These are phyloP conservation scores for Termitomyces sp. DNA, from an alignment of 768 basidiomycete genomes.

Conservation along the genomic window DNA sequence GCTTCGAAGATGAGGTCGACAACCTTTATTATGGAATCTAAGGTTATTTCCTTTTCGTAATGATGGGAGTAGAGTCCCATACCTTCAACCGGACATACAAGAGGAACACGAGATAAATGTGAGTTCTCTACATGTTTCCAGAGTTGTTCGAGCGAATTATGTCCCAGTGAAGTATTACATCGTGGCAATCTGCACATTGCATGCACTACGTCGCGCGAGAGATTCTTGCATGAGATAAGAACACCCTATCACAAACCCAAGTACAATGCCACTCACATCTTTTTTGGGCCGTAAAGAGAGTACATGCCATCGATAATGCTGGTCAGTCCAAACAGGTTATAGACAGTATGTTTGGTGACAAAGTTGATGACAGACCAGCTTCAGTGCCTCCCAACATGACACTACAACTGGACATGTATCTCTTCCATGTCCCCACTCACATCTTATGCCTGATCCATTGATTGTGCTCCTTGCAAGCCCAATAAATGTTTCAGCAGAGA, in stretches of 20 bases:
- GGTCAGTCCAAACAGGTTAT: neutral
- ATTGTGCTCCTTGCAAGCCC: constrained; percentile 15
- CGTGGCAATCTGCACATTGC: constrained; percentile 14
- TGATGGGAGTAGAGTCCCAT: neutral
- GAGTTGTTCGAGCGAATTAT: constrained; percentile 14
- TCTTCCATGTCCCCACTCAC: constrained; percentile 20
- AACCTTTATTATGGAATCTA: constrained; percentile 10
- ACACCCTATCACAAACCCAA: neutral
- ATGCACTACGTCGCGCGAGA: neutral
- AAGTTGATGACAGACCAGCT: constrained; percentile 17
- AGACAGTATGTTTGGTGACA: constrained; percentile 1
- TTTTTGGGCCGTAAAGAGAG: constrained; percentile 10
- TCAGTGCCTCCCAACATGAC: constrained; percentile 18
- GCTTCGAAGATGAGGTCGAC: constrained; percentile 4
- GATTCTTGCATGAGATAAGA: constrained; percentile 1
- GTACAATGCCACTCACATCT: constrained; percentile 10
- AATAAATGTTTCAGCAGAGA: constrained; percentile 15
- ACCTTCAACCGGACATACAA: constrained; percentile 21
- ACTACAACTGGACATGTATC: constrained; percentile 15
- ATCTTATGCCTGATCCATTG: constrained; percentile 12
- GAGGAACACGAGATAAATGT: constrained; percentile 17
- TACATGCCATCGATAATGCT: constrained; percentile 12
- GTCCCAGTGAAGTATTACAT: constrained; percentile 11
- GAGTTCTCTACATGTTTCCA: constrained; percentile 17
- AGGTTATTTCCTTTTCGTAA: neutral